Base-by-base conservation (phyloP, 805 yeast genomes). In the Saccharomycopsis babjevae region DNA sequence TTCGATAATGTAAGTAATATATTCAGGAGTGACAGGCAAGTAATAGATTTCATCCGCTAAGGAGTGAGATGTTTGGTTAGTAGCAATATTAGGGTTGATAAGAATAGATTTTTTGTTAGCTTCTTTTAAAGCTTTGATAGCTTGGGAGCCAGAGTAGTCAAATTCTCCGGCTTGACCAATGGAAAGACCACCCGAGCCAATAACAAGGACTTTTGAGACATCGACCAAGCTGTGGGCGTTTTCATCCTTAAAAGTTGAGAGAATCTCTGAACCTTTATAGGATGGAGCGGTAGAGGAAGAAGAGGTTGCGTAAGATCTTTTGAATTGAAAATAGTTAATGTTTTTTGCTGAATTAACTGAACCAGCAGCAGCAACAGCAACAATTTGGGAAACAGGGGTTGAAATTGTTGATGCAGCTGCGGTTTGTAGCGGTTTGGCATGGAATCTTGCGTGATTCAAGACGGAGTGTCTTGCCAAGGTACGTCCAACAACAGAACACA, bases 161-260 rank as follows among this genome's bases (percentile, higher is more conserved):
- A 93, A 93, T 76, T 93, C 98, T 69, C 98, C 98, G 58, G 98
- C 98, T 76, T 93, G 98, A 63, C 98, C 98, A 72, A 93, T 93
- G 59, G 97, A 88, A 61, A 93, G 79, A 59, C 98, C 99, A 70
- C 99, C 99, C 7, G 98, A 93, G 11, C 99, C 99, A 71, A 93
- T 88, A 59, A 93, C 89, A 61, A 93, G 80, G 7, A 94, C 98
- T 69, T 88, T 88, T 65, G 84, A 77, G 36, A 90, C 97, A 64
- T 90, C 96, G 52, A 89, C 97, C 59, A 90, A 76, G 63, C 82
- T 76, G 60, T 82, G 83, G 54, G 83, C 82, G 65, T 84, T 78
- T 64, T 84, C 86, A 66, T 81, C 86, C 28, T 75, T 76, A 71
- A 83, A 83, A 6, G 79, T 76, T 50, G 80, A 77, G 62, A 85